These are phyloP conservation scores for Hygrocybe punicea DNA, from an alignment of 768 basidiomycete species.

Conservation along the genomic window DNA sequence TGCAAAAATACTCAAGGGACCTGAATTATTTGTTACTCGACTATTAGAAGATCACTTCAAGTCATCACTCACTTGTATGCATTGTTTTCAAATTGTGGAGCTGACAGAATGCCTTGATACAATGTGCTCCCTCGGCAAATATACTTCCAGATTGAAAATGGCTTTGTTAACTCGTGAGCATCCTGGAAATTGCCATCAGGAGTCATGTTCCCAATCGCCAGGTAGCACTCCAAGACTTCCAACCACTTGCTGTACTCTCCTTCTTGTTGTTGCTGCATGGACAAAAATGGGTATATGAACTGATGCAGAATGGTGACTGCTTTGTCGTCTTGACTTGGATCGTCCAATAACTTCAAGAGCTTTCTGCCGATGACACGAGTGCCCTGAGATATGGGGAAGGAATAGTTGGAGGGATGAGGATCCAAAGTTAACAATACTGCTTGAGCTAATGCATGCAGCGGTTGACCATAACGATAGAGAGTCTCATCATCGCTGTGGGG, in stretches of 20 bases:
- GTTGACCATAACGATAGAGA: not conserved
- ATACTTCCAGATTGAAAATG: constrained; percentile 1
- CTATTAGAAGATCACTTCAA: not conserved
- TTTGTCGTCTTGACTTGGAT: not conserved
- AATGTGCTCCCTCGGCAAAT: not conserved
- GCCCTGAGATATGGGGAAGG: not conserved
- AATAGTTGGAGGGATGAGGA: not conserved
- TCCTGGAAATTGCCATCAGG: not conserved
- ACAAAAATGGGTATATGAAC: not conserved
- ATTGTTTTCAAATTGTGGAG: not conserved
- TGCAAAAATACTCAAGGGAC: not conserved
- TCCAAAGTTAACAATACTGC: not conserved
- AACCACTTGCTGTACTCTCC: constrained; percentile 3
- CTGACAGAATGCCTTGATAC: not conserved
- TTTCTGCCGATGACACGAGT: not conserved
- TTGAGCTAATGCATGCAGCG: not conserved
- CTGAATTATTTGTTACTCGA: not conserved
- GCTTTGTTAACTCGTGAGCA: not conserved
- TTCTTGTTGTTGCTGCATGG: not conserved
- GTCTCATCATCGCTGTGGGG: not conserved
- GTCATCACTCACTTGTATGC: not conserved
- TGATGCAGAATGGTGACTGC: not conserved
- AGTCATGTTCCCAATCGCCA: not conserved
- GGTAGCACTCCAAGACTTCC: constrained; percentile 1
- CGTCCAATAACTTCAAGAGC: not conserved